These are phyloP conservation scores for Jimgerdemannia lactiflua DNA, from an alignment of 192 early-diverging fungal species.

Conservation along the genomic window DNA sequence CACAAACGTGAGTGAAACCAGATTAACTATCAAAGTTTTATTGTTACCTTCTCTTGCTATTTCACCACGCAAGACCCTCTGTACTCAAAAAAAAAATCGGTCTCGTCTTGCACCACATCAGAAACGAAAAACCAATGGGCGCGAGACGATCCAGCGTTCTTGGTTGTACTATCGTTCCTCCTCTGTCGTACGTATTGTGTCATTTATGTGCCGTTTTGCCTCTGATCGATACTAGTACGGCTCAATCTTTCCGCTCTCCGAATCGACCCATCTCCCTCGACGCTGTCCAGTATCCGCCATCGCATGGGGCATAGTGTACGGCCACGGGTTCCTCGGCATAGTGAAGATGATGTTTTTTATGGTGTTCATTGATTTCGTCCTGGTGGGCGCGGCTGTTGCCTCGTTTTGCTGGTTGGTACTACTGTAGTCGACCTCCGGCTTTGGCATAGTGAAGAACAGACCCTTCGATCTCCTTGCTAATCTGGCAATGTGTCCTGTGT, in stretches of 20 bases:
- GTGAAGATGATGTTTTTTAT: constrained; percentile 76
- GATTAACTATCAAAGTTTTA: background rate
- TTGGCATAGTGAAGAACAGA: constrained; percentile 13
- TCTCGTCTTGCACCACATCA: constrained; percentile 20
- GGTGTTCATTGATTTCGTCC: constrained; percentile 79
- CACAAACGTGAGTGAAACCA: constrained; percentile 83
- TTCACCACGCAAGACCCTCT: background rate
- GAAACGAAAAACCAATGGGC: constrained; percentile 99
- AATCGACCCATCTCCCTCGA: background rate
- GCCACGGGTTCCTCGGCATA: constrained; percentile 60
- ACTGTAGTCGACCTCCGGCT: constrained; percentile 5
- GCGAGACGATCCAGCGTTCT: constrained; percentile 94
- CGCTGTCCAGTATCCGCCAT: constrained; percentile 64
- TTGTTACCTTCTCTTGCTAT: constrained; percentile 11
- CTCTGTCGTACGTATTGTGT: constrained; percentile 54
- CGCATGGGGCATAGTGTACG: constrained; percentile 81
- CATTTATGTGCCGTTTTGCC: background rate
- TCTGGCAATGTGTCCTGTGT: background rate
- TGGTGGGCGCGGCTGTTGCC: constrained; percentile 68
- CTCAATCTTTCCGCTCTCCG: background rate
- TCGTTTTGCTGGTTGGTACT: constrained; percentile 66
- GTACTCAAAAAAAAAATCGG: too few species aligned
- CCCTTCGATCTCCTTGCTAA: background rate
- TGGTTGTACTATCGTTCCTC: constrained; percentile 67
- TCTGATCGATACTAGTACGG: background rate